phyloP scores from a whole-genome alignment of 1,284 basidiomycete genomes.

The Microbotryum lychnidis-dioicae region DNA sequence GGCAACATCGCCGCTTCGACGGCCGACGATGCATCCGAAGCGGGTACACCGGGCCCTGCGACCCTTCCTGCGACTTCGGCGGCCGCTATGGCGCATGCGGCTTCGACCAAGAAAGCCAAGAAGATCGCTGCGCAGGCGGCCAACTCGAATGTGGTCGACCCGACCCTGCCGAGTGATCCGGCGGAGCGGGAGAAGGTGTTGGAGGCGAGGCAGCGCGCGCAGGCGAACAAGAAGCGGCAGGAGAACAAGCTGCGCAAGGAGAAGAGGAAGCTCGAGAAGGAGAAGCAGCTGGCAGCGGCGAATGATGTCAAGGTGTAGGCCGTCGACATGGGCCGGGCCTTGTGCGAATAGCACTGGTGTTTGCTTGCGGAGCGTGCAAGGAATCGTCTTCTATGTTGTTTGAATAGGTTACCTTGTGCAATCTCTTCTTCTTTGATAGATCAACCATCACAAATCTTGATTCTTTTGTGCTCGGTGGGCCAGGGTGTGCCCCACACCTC shows the following conservation, averaged over 20 bases:
- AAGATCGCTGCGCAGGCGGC: constrained; percentile 3
- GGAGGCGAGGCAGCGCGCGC: not conserved
- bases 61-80: not conserved
- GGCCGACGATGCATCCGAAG: constrained; percentile 16
- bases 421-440: too few species aligned
- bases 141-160: constrained; percentile 1
- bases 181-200: constrained; percentile 7
- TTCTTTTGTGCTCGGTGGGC: too few species aligned
- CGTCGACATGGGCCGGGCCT: not conserved
- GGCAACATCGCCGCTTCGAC: not conserved
- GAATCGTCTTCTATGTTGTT: too few species aligned
- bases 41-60: constrained; percentile 3
- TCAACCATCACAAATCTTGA: too few species aligned
- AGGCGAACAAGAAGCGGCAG: not conserved
- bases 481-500: too few species aligned
- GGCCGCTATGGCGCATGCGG: not conserved
- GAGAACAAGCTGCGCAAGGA: constrained; percentile 3
- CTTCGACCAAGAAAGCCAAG: constrained; percentile 17
- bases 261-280: constrained; percentile 10
- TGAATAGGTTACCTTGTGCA: too few species aligned
- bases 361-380: too few species aligned
- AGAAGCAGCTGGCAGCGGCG: constrained; percentile 4
- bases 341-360: too few species aligned
- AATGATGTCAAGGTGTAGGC: not conserved
- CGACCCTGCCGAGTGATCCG: constrained; percentile 3